These are phyloP conservation scores for Aspergillus bridgeri DNA, from an alignment of 495 filamentous ascomycete genomes.

Conservation along the genomic window DNA sequence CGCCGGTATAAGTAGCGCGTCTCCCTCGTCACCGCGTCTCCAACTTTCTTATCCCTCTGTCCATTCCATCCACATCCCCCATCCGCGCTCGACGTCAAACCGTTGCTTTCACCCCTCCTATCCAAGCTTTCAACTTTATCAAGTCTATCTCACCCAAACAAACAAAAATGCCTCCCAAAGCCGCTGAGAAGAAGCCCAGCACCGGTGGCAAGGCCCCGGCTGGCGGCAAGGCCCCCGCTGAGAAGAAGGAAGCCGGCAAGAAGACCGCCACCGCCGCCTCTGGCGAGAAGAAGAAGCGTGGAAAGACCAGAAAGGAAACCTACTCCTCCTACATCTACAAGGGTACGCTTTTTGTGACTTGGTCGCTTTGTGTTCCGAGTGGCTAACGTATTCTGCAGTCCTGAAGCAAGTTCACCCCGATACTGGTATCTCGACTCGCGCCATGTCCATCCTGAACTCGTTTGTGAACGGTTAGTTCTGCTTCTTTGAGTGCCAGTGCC, in stretches of 20 bases:
- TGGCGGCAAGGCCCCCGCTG: slow-evolving; percentile 74
- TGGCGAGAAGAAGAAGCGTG: slow-evolving; percentile 99
- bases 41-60: slow-evolving; percentile 30
- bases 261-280: slow-evolving; percentile 82
- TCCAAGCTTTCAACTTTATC: slow-evolving; percentile 15
- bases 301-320: slow-evolving; percentile 99
- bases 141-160: slow-evolving; percentile 25
- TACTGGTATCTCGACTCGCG: slow-evolving; percentile 99
- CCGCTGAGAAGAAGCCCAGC: slow-evolving; percentile 94
- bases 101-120: slow-evolving; percentile 25
- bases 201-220: slow-evolving; percentile 95
- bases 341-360: slow-evolving; percentile 56
- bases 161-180: slow-evolving; percentile 88
- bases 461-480: slow-evolving; percentile 90
- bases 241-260: slow-evolving; percentile 99
- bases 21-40: slow-evolving; percentile 46
- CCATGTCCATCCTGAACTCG: slow-evolving; percentile 99
- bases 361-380: background rate
- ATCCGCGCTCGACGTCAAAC: slow-evolving; percentile 19
- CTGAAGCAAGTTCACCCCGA: slow-evolving; percentile 99
- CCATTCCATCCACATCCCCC: slow-evolving; percentile 36
- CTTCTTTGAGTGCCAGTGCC: background rate
- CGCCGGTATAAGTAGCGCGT: slow-evolving; percentile 52
- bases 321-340: slow-evolving; percentile 99
- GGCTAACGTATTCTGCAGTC: slow-evolving; percentile 51